phyloP scores from a whole-genome alignment of 257 asterid species.

The Gentiana straminea region DNA sequence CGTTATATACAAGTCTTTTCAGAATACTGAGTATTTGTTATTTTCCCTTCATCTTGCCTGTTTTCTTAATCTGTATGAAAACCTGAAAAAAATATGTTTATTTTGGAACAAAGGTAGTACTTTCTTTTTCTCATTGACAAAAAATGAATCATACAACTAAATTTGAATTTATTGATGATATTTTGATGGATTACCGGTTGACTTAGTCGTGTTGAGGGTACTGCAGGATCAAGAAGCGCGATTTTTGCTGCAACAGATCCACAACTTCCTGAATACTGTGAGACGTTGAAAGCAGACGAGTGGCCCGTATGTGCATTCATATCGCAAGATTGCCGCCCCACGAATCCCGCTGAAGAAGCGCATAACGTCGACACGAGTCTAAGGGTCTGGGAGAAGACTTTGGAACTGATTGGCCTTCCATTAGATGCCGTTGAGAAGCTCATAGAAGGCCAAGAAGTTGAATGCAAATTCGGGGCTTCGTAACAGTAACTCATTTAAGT shows the following conservation, averaged over 20 bases:
- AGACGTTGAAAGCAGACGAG: constrained; percentile 78
- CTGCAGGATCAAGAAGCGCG: constrained; percentile 89
- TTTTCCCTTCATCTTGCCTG: no score
- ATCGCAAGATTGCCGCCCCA: constrained; percentile 83
- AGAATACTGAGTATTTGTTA: no score
- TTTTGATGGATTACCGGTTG: background rate
- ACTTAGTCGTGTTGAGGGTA: constrained; percentile 1
- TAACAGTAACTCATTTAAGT: constrained; percentile 1
- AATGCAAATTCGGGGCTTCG: constrained; percentile 33
- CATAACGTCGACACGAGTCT: constrained; percentile 55
- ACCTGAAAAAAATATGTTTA: no score
- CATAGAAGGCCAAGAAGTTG: constrained; percentile 65
- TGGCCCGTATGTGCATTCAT: constrained; percentile 95
- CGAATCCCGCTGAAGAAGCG: constrained; percentile 91
- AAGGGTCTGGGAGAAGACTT: constrained; percentile 88
- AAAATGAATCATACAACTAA: no score
- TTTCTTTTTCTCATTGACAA: no score
- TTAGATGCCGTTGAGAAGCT: constrained; percentile 77
- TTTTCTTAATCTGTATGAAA: no score
- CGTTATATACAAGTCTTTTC: no score
- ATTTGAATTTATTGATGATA: no score
- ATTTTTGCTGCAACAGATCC: constrained; percentile 95
- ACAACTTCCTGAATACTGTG: constrained; percentile 74
- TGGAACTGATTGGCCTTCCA: constrained; percentile 78
- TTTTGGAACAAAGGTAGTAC: no score